Base-by-base conservation (phyloP, 306 rosid species). In the Lablab purpureus region DNA sequence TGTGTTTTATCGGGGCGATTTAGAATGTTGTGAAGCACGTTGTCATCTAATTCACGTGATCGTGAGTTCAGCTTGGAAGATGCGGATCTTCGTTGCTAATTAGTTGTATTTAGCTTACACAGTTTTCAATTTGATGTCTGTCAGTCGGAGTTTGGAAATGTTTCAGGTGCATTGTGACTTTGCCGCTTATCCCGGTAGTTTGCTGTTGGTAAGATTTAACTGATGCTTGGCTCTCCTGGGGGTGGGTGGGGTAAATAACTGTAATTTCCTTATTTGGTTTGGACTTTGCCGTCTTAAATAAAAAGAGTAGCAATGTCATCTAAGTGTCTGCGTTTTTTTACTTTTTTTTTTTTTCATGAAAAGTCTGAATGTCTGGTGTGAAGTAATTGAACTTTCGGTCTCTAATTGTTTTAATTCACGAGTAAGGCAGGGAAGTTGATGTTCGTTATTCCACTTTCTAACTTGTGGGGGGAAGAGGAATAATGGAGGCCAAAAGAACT, bases 11-110 rank as follows among this genome's bases (percentile, higher is more conserved):
- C 59, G 5, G 73, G 67, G 21, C 75, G 47, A 22, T 71, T 84
- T 79, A n/a, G 65, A 46, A 45, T 73, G 60, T 18, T 37, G 25
- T 22, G 30, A 45, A 56, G 21, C 58, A 11, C 19, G 28, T 75
- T 18, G 47, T 70, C 49, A 50, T 46, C 74, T 56, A 86, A 72
- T 65, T 21, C 32, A 43, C 73, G 78, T 11, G 69, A 71, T 64
- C 55, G 37, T 73, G 28, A 19, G 49, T 79, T 71, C 10, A 37
- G 51, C 6, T 74, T 63, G 30, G 55, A 58, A 66, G 66, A 73
- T 12, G 50, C 73, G 25, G 59, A 37, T 74, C 59, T 49, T 68
- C 19, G 58, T 28, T 68, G 55, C 22, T 37, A 11, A 11, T 8
- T n/a, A 13, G 25, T 64, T 64, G 2, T 18, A 17, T 18, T 34